Evolutionary conservation across 345 rosid species (phyloP).

Genomic region (Cardiospermum halicacabum): DNA sequence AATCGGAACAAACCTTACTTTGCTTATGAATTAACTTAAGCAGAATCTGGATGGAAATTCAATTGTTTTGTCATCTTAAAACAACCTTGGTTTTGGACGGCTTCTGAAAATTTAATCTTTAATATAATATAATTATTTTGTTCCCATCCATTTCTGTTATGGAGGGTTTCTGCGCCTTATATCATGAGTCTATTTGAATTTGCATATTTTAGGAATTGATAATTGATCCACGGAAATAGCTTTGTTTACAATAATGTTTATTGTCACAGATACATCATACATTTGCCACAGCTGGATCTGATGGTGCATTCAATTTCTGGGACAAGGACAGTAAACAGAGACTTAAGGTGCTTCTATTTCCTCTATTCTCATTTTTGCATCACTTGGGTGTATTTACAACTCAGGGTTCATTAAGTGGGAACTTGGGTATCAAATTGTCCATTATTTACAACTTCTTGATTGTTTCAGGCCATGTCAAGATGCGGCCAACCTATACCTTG

Average conservation of each 20-base stretch:
- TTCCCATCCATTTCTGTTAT: background rate
- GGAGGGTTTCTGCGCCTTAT: background rate
- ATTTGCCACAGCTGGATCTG: conserved; percentile 97
- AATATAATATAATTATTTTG: background rate
- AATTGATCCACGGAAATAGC: background rate
- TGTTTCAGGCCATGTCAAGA: conserved; percentile 88
- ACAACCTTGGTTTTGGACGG: too few species aligned
- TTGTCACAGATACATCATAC: conserved; percentile 78
- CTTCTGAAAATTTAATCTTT: too few species aligned
- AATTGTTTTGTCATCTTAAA: too few species aligned
- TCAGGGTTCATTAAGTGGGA: too few species aligned
- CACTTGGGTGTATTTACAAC: background rate
- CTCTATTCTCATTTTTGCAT: background rate
- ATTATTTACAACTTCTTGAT: too few species aligned
- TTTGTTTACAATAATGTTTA: conserved; percentile 10
- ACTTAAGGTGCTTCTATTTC: conserved; percentile 57
- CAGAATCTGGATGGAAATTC: too few species aligned
- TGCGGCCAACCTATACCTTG: conserved; percentile 87
- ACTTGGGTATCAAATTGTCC: too few species aligned
- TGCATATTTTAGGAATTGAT: background rate
- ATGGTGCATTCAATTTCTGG: conserved; percentile 98
- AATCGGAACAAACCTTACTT: background rate
- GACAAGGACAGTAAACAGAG: conserved; percentile 99
- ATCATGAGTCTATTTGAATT: background rate
- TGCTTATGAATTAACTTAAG: background rate